Base-by-base conservation (phyloP, 345 rosid species). In the Lumnitzera littorea region DNA sequence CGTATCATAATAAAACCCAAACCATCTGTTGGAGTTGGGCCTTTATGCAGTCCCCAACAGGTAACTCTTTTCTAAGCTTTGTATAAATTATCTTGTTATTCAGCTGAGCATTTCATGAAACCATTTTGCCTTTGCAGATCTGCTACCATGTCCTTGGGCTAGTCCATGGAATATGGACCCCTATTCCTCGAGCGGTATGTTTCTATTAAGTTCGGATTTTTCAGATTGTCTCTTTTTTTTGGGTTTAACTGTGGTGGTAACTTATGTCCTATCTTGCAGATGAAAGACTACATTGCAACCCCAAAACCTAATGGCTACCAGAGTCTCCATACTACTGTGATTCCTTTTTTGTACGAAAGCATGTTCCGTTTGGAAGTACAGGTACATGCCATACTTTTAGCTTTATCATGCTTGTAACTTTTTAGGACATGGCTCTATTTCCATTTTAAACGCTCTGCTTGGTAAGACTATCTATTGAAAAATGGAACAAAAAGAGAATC, bases 301-400 rank as follows among this genome's bases (percentile, higher is more conserved):
- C 89, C 98, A 8, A 94, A 94, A 73, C 99, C 99, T 57, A 94
- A 94, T 64, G 99, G 99, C 62, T 94, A 94, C 63, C 99, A 94
- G 80, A 90, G 99, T 82, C 91, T 94, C 53, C 95, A 94, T 70
- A 88, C 99, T 57, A 84, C 85, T 43, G 95, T 89, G 20, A 87
- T 89, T 72, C 96, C 96, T 4, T 87, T 89, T 81, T 72, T 89
- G 70, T 83, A 89, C 68, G 96, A 89, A 72, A 89, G 96, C 70
- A 87, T 83, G 96, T 83, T 89, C 54, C 86, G 90, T 36, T 65
- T 89, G 72, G 96, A 87, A 68, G 91, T 89, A 70, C 96, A 36
- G 43, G 43, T 36, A 36, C 43, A 36, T 36, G 7, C 43, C 43
- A 7, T 5, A 9, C 43, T 36, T 36, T 36, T 36, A 36, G 43